Conservation (phyloP, 2,329 filamentous ascomycete genomes). For the Stagonosporopsis tanaceti region DNA sequence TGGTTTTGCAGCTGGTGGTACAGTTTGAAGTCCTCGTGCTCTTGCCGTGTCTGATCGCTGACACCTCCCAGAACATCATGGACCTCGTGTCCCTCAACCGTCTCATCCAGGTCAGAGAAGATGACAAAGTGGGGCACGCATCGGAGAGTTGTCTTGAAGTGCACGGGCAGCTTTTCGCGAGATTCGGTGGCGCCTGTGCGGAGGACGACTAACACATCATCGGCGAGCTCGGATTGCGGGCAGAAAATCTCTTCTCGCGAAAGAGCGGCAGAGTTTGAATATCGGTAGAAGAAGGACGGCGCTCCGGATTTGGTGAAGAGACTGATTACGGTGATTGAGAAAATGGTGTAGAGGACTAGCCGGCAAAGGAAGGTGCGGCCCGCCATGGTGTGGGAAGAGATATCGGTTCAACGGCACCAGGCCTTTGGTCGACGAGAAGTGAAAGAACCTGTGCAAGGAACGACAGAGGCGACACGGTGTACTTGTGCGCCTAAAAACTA, state of each 20-base stretch:
- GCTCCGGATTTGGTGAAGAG: conserved; percentile 43
- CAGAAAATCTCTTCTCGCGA: conserved; percentile 35
- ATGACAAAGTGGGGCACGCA: conserved; percentile 65
- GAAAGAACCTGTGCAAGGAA: conserved; percentile 8
- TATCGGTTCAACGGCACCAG: conserved; percentile 14
- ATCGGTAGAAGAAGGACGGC: conserved; percentile 39
- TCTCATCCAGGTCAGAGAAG: conserved; percentile 67
- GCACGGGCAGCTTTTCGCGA: conserved; percentile 64
- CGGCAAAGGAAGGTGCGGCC: conserved; percentile 44
- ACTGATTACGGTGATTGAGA: conserved; percentile 47
- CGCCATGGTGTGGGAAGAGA: conserved; percentile 34
- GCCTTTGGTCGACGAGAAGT: conserved; percentile 13
- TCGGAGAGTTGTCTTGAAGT: conserved; percentile 64
- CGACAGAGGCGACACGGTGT: conserved; percentile 13
- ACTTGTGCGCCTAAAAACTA: conserved; percentile 9
- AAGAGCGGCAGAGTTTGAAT: conserved; percentile 32
- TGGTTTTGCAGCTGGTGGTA: conserved; percentile 59
- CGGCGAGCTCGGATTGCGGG: conserved; percentile 46
- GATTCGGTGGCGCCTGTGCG: conserved; percentile 68
- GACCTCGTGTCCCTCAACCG: conserved; percentile 60
- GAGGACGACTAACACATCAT: conserved; percentile 66
- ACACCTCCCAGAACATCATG: conserved; percentile 58
- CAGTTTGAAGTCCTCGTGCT: conserved; percentile 61
- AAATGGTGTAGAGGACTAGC: conserved; percentile 43
- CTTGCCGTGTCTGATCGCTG: conserved; percentile 44